Base-by-base conservation (phyloP, 2,329 filamentous ascomycete genomes). In the Epichloe amarillans region DNA sequence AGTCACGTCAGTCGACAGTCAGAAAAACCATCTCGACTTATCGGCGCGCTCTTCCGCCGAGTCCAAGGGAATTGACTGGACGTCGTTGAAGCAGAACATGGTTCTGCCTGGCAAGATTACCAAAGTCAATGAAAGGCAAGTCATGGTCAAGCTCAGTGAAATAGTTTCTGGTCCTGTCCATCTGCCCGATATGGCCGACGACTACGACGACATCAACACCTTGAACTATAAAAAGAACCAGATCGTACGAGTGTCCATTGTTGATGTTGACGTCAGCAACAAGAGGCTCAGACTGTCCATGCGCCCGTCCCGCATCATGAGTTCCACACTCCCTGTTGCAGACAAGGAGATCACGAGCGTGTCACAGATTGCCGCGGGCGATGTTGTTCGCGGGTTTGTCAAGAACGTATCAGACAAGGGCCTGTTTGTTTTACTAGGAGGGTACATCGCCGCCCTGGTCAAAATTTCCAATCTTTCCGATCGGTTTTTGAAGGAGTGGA, bases 401-500 rank as follows among this genome's bases (percentile, higher is more conserved):
- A 94, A 89, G 69, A 88, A 88, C 57, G 82, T 97, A 41, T 79
- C 86, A 0, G 88, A 95, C 57, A 91, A 89, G 64, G 93, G 93
- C 49, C 68, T 98, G 2, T 95, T 96, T 60, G 79, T 98, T 45
- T 77, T 83, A 26, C 74, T 98, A 3, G 89, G 90, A 42, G 86
- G 87, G 17, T 81, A 84, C 55, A 76, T 95, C 17, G 86, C 86
- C 47, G 90, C 83, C 1, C 84, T 90, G 60, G 86, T 95, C 46
- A 84, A 87, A 58, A 84, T 97, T 49, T 80, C 85, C 10, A 90
- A 97, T 64, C 75, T 98, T 14, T 95, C 90, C 0, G 93, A 98
- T 64, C 78, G 80, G 7, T 98, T 83, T 65, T 71, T 98, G 60
- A 97, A 97, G 67, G 88, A 97, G 54, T 98, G 93, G 93, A 94